These are phyloP conservation scores for Chaetoceros tenuissimus DNA, from an alignment of 108 stramenopile species.

Conservation along the genomic window DNA sequence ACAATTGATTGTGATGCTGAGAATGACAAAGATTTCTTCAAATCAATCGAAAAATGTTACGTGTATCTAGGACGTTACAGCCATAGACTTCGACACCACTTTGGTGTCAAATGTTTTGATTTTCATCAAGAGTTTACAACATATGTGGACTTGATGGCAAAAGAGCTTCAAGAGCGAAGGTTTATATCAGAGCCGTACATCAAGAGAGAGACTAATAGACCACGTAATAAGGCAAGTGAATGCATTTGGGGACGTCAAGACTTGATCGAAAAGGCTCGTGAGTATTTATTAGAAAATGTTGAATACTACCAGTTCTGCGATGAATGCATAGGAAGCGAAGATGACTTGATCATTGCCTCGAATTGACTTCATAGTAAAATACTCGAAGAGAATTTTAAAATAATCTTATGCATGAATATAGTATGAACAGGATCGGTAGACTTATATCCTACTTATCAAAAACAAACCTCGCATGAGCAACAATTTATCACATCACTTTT, in stretches of 20 bases:
- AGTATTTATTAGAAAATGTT: constrained; percentile 4
- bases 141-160: constrained; percentile 9
- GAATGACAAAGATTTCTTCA: constrained; percentile 6
- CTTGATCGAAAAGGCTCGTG: constrained; percentile 4
- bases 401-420: too few species aligned
- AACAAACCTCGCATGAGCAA: too few species aligned
- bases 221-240: constrained; percentile 9
- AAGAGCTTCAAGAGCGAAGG: constrained; percentile 4
- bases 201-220: not conserved
- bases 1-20: constrained; percentile 8
- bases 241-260: constrained; percentile 21
- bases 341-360: too few species aligned
- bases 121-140: constrained; percentile 6
- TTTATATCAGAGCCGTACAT: constrained; percentile 4
- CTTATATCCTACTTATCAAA: too few species aligned
- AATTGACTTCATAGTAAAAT: too few species aligned
- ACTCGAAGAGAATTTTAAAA: too few species aligned
- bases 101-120: constrained; percentile 18
- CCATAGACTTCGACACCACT: not conserved
- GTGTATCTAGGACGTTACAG: not conserved
- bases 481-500: too few species aligned
- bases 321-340: constrained; percentile 10
- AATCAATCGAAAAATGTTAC: constrained; percentile 4
- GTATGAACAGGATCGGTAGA: too few species aligned
- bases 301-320: constrained; percentile 14